Evolutionary conservation across 2,329 filamentous ascomycete species (phyloP).

Genomic region (Fusarium albosuccineum): DNA sequence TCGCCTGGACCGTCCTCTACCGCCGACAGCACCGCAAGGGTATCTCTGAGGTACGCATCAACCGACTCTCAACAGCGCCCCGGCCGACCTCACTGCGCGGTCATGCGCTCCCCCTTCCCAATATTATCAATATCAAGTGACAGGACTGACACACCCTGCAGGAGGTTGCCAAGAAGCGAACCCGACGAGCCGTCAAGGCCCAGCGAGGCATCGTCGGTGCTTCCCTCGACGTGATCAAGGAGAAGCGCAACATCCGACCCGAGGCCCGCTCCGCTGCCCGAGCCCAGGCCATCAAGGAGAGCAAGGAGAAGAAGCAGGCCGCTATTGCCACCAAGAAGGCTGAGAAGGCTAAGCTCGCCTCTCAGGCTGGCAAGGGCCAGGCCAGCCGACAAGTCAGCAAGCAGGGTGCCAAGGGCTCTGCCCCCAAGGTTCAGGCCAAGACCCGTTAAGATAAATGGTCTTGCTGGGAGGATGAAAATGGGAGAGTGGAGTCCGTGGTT

Average conservation of each 20-base stretch:
- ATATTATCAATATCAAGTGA: constrained; percentile 9
- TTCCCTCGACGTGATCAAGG: constrained; percentile 99
- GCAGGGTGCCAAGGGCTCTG: constrained; percentile 94
- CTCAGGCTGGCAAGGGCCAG: constrained; percentile 80
- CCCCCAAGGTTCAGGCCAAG: constrained; percentile 85
- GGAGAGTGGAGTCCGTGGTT: constrained; percentile 56
- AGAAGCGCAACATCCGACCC: constrained; percentile 93
- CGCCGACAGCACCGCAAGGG: constrained; percentile 99
- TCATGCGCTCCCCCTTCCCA: not conserved
- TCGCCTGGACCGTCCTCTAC: constrained; percentile 98
- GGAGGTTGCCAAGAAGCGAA: constrained; percentile 99
- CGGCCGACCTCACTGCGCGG: not conserved
- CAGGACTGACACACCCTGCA: constrained; percentile 66
- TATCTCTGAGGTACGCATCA: constrained; percentile 94
- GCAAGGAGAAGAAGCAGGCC: constrained; percentile 97
- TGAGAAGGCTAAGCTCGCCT: constrained; percentile 96
- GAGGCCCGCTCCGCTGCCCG: constrained; percentile 95
- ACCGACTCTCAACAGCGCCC: constrained; percentile 6
- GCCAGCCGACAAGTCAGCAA: constrained; percentile 88
- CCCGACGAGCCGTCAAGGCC: constrained; percentile 96
- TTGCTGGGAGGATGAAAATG: constrained; percentile 42
- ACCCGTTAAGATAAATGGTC: constrained; percentile 71
- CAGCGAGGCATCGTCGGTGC: constrained; percentile 99
- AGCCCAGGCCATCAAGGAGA: constrained; percentile 91
- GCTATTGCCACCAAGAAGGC: constrained; percentile 95